Evolutionary conservation across 176 grass and related monocot species (phyloP), one percentile per base, ranked within the genome.

Genomic region (Rhipidocladum racemiflorum): DNA sequence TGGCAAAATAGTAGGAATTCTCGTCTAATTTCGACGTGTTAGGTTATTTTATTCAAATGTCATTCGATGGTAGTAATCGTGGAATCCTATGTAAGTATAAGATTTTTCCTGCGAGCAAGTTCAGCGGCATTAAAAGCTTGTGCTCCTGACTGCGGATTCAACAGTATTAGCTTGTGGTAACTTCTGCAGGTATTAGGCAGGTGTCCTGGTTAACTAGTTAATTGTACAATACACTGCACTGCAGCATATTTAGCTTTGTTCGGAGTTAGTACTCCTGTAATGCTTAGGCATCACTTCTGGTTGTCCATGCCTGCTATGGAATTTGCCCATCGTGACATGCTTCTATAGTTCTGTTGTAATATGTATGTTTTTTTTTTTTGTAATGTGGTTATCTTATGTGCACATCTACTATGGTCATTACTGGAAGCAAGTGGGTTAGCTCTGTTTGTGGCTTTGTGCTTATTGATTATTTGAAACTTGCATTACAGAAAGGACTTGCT

Each of bases 391-490:
- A 17, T 55, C 45, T 66, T 46, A 23, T 55, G 21, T 61, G 51
- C 38, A 75, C 11, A 54, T 79, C 72, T 57, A 32, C 20, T 18
- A 34, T 76, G 4, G 20, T 18, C 57, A 45, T 79, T 73, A 16
- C 23, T 54, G 57, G 68, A 74, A 65, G 17, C 21, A 62, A 46
- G 67, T 16, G 10, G 9, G 25, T 18, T 68, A 59, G 67, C 12
- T 24, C 32, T 24, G 3, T 35, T 43, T 16, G 36, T 38, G 36
- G 36, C 36, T 38, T 38, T 42, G 62, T 72, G 48, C 49, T 36
- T 84, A 74, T 69, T 69, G 28, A 14, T 32, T 76, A 28, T 18
- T 71, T 72, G 28, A 77, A 85, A 73, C 24, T 49, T 25, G 30
- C 14, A 81, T 72, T 60, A 45, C 29, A 50, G n/a, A 67, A 10